Percentiles rank a stretch among this genome's conserved stretches.
phyloP scores from a whole-genome alignment of 169 alveolate species.

The Plasmodium vinckei region DNA sequence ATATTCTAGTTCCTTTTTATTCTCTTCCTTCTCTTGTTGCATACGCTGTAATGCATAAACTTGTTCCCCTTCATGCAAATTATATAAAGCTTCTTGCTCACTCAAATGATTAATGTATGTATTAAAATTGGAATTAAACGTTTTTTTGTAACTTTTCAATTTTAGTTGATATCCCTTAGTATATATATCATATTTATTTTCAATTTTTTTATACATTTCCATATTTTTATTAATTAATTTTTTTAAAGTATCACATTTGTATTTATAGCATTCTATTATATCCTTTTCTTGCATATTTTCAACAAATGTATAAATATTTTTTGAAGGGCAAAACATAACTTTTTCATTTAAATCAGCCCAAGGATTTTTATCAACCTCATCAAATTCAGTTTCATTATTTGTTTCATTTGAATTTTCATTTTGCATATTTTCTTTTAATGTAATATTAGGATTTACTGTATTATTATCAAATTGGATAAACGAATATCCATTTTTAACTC shows the following conservation, averaged over 20 bases:
- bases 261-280: conserved; percentile 50
- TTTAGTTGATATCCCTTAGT: conserved; percentile 54
- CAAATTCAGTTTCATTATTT: conserved; percentile 1
- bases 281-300: conserved; percentile 55
- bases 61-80: conserved; percentile 63
- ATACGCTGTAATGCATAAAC: conserved; percentile 42
- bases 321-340: conserved; percentile 75
- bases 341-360: conserved; percentile 22
- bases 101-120: conserved; percentile 21
- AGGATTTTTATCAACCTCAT: not conserved
- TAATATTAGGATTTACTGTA: too few relatives aligned
- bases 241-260: conserved; percentile 29
- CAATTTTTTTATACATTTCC: conserved; percentile 30
- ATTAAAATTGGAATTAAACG: conserved; percentile 34
- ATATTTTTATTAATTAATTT: conserved; percentile 38
- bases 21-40: conserved; percentile 49
- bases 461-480: too few relatives aligned
- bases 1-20: conserved; percentile 67
- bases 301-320: conserved; percentile 42
- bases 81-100: conserved; percentile 57
- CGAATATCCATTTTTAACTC: not conserved
- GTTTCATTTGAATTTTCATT: not conserved
- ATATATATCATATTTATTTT: conserved; percentile 58
- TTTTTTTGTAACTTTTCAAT: conserved; percentile 73
- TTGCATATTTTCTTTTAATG: not conserved